phyloP scores from a whole-genome alignment of 352 stramenopile species.

The Globisporangium yorkense region DNA sequence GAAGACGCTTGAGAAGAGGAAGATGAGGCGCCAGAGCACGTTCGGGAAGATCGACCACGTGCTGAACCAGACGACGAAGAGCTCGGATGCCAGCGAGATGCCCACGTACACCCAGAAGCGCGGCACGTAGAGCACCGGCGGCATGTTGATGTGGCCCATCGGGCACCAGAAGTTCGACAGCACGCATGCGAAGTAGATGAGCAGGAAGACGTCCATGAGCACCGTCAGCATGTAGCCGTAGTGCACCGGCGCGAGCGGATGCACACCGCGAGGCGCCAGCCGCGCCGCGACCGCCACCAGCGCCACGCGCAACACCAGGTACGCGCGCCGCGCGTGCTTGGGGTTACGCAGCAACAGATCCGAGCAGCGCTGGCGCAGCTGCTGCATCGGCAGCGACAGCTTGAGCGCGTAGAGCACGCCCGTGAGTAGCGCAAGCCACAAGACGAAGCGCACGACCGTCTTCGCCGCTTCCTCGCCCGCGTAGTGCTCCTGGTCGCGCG shows the following conservation, averaged over 20 bases:
- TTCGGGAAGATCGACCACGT: slow-evolving; percentile 77
- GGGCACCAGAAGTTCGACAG: slow-evolving; percentile 79
- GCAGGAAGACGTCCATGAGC: slow-evolving; percentile 74
- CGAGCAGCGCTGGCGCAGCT: slow-evolving; percentile 53
- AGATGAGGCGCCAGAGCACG: slow-evolving; percentile 65
- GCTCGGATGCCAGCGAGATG: slow-evolving; percentile 34
- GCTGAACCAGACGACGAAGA: slow-evolving; percentile 74
- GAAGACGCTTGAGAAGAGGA: slow-evolving; percentile 45
- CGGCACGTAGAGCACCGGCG: slow-evolving; percentile 61
- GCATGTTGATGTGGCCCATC: slow-evolving; percentile 45
- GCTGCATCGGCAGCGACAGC: slow-evolving; percentile 51
- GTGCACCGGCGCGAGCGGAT: slow-evolving; percentile 63
- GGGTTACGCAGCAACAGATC: slow-evolving; percentile 53
- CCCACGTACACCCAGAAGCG: slow-evolving; percentile 69
- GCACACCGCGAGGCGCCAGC: slow-evolving; percentile 52
- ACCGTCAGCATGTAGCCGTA: slow-evolving; percentile 75
- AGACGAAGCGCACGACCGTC: slow-evolving; percentile 53
- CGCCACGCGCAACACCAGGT: slow-evolving; percentile 46
- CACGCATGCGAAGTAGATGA: slow-evolving; percentile 68
- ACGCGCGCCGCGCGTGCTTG: slow-evolving; percentile 39
- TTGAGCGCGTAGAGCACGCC: slow-evolving; percentile 54
- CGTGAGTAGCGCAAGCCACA: slow-evolving; percentile 53
- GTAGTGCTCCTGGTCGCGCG: slow-evolving; percentile 60
- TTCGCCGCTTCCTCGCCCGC: slow-evolving; percentile 60
- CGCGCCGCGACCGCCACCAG: slow-evolving; percentile 52